These are phyloP conservation scores for Cladosporium sp. DNA, from an alignment of 2,329 filamentous ascomycete genomes.

Conservation along the genomic window DNA sequence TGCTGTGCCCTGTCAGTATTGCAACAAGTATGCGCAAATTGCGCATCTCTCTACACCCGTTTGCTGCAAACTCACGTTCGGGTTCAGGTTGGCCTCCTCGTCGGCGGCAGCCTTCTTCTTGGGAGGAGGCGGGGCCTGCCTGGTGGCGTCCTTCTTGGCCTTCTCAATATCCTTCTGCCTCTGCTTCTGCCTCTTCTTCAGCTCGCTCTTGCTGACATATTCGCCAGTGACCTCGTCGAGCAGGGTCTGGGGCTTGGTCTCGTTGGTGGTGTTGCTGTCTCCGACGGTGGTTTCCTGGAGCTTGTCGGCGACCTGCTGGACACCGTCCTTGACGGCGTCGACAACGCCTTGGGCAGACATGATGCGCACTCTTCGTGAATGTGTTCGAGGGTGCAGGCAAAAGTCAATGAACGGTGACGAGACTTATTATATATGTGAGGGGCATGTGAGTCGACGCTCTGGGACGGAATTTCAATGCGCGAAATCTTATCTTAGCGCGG, in stretches of 20 bases:
- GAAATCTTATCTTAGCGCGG: neutral
- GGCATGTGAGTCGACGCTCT: constrained; percentile 7
- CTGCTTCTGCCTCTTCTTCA: constrained; percentile 95
- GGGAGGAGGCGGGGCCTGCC: constrained; percentile 48
- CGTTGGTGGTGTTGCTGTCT: constrained; percentile 21
- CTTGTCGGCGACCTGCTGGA: constrained; percentile 29
- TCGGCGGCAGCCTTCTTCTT: constrained; percentile 57
- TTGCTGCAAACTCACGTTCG: constrained; percentile 52
- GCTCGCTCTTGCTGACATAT: constrained; percentile 51
- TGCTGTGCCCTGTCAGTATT: constrained; percentile 43
- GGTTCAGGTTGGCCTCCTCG: constrained; percentile 66
- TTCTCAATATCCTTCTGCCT: constrained; percentile 83
- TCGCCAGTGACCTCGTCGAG: constrained; percentile 93
- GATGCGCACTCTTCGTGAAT: constrained; percentile 9
- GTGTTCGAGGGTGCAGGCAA: neutral
- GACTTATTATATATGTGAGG: neutral
- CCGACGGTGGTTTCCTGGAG: constrained; percentile 29
- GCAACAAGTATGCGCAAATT: neutral
- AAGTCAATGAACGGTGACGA: too few relatives aligned
- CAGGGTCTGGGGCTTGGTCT: constrained; percentile 52
- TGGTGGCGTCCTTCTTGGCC: constrained; percentile 71
- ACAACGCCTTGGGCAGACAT: constrained; percentile 32
- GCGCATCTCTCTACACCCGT: neutral
- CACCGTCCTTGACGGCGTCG: constrained; percentile 32
- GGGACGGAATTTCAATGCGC: constrained; percentile 3